Base-by-base conservation (phyloP, 2,329 filamentous ascomycete genomes). In the Fusarium sp. region DNA sequence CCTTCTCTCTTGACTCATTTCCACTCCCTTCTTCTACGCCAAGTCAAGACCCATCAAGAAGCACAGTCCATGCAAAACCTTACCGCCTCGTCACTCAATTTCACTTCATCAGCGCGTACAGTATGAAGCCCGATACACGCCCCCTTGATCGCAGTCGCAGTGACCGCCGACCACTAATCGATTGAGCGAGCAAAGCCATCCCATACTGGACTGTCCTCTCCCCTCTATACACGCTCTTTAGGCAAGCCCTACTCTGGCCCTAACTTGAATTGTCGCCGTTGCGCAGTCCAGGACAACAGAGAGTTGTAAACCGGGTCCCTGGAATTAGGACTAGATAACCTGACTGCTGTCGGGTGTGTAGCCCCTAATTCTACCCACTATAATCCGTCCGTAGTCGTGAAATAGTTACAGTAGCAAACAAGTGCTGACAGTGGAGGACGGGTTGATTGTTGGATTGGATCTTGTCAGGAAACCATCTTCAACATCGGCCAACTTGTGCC, bases 51-150 rank as follows among this genome's bases (percentile, higher is more conserved):
- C 46, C 16, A 24, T 52, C 32, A 34, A 51, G 20, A 57, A 52
- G 49, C 63, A 51, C 61, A 66, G 63, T 47, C 65, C 65, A 63
- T 18, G 63, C 57, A 69, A 69, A 69, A 69, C 51, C n/a, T 69
- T 69, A 40, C 51, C 66, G 61, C 66, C 42, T 69, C 66, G 24
- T 67, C 61, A 58, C 41, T 59, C 55, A 25, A 58, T 20, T 45
- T 65, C 61, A 58, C 41, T 59, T 58, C 29, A 58, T 18, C 48
- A 52, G 25, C 25, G 24, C n/a, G 20, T 42, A 24, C 24, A 24
- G 24, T 24, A 27, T 51, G 47, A 45, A 13, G 3, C 20, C 20
- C n/a, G 22, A 30, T 24, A 46, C 44, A 58, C 60, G 27, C 61
- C 40, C 61, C 60, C 34, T 32, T 65, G 18, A 12, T 16, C 44